Evolutionary conservation across 177 flowering plant genomes (phyloP), one percentile per base, ranked within the genome.

Genomic region (Vitis hybrid): DNA sequence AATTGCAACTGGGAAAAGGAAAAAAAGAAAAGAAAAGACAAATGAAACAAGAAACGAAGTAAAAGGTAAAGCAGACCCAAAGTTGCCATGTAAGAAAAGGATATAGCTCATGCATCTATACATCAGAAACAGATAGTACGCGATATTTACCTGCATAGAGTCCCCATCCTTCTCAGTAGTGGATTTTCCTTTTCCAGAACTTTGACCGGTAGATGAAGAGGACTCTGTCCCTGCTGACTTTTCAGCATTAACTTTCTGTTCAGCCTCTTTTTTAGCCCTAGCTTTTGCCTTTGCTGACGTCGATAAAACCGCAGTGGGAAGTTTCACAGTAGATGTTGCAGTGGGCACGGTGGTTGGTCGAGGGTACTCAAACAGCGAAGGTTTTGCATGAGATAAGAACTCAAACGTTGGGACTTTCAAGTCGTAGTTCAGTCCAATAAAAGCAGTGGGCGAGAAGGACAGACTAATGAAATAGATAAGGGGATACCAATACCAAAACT

Each of bases 401-500:
- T 96, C 97, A 83, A 96, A 96, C 58, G 59, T 89, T 4, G 99
- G 99, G 60, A 93, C 94, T 79, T 96, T 92, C 78, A 96, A 67
- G 78, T 96, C 97, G 74, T 87, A 82, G 81, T 96, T 93, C 62
- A 96, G 86, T 16, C 99, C 99, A 72, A 96, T 88, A 40, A 96
- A 84, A 21, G 99, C 99, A 7, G 99, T 91, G 46, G 98, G 97
- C 13, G 99, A 93, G 78, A 96, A 96, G 1, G 99, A 56, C 72
- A 96, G 79, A 80, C 98, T 93, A 52, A 92, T 72, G 76, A 93
- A 93, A 69, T 96, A 96, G 56, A 91, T 92, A n/a, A 93, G 91
- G 10, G 99, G 99, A 80, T 96, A 96, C 99, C 99, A 93, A 70
- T 96, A 93, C 98, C 99, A 96, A 75, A 93, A 96, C 82, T 96